Evolutionary conservation across 192 early-diverging fungal genomes (phyloP), one percentile per base, ranked within the genome.

Genomic region (Podila verticillata): DNA sequence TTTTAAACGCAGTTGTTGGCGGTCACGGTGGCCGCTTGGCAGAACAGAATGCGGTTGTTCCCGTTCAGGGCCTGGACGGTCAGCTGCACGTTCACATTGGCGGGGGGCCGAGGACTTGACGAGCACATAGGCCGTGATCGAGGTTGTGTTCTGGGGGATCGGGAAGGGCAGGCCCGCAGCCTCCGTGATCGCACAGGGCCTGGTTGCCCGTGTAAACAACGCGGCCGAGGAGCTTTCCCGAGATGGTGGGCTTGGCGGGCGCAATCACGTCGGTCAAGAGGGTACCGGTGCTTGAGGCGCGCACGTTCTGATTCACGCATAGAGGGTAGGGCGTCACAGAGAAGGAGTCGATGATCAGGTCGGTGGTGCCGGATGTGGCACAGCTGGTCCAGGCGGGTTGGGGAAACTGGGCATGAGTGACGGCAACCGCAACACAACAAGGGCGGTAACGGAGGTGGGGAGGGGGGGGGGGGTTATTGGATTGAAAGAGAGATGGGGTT

Each of bases 271-370:
- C 63, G 68, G 73, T 77, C 57, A n/a, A 47, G 56, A 87, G 63
- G 66, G 58, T 64, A 63, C 70, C 70, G 26, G 47, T 70, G 30
- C 84, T 78, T 17, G 72, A 54, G 48, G 68, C 57, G 34, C 83
- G 75, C n/a, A 65, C 70, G 30, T 81, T 63, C 32, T 68, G 2
- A 62, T 68, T 39, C n/a, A 87, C 71, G 57, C 84, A 67, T 24
- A 82, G 61, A 60, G 69, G 80, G 67, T 70, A 85, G 75, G 84
- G 85, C 44, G 82, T 61, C 22, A 84, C 57, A 17, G 63, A 39
- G 58, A 82, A 78, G 75, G 66, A 75, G 78, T 73, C 68, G 66
- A 81, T 75, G 61, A 68, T 29, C 75, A 86, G 72, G 73, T 88
- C 85, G 28, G 65, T 66, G 74, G 85, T 70, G 70, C 74, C 68